phyloP scores from a whole-genome alignment of 1,139 yeast species.

The Zygoascus sp. region DNA sequence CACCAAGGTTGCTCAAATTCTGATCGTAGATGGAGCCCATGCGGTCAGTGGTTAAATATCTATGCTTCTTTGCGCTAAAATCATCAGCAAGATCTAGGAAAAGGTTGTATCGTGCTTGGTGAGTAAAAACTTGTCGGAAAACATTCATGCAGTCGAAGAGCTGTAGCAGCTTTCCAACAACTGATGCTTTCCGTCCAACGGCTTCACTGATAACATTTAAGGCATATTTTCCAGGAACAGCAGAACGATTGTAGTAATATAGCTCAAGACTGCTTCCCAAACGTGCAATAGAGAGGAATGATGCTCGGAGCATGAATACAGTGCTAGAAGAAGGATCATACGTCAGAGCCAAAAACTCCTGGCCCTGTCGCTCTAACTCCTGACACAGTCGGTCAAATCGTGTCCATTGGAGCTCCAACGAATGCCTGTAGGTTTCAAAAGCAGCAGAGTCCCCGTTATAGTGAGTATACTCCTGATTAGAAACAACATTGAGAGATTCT shows the following conservation, averaged over 20 bases:
- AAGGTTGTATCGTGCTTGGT: slow-evolving; percentile 15
- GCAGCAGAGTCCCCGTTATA: slow-evolving; percentile 14
- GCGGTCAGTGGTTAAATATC: slow-evolving; percentile 22
- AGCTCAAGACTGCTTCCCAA: slow-evolving; percentile 24
- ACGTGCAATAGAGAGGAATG: slow-evolving; percentile 24
- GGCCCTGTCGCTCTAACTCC: slow-evolving; percentile 56
- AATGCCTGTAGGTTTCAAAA: slow-evolving; percentile 28
- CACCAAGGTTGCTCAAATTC: slow-evolving; percentile 21
- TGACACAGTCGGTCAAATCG: slow-evolving; percentile 60
- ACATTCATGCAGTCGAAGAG: slow-evolving; percentile 19
- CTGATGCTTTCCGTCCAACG: slow-evolving; percentile 10
- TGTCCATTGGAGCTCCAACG: slow-evolving; percentile 48
- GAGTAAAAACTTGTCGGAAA: slow-evolving; percentile 16
- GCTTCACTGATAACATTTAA: slow-evolving; percentile 12
- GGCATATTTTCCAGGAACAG: slow-evolving; percentile 19
- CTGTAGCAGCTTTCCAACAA: slow-evolving; percentile 18
- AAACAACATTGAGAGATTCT: slow-evolving; percentile 3
- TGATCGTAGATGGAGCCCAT: slow-evolving; percentile 20
- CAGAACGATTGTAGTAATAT: slow-evolving; percentile 22
- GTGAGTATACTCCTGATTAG: slow-evolving; percentile 6
- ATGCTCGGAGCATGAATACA: slow-evolving; percentile 23
- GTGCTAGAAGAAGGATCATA: slow-evolving; percentile 20
- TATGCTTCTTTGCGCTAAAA: slow-evolving; percentile 17
- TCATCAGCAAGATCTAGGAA: slow-evolving; percentile 18
- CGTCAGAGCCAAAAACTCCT: slow-evolving; percentile 49